These are phyloP conservation scores for Miscanthus lutarioriparius DNA, from an alignment of 176 grass and related monocot genomes.

Conservation along the genomic window DNA sequence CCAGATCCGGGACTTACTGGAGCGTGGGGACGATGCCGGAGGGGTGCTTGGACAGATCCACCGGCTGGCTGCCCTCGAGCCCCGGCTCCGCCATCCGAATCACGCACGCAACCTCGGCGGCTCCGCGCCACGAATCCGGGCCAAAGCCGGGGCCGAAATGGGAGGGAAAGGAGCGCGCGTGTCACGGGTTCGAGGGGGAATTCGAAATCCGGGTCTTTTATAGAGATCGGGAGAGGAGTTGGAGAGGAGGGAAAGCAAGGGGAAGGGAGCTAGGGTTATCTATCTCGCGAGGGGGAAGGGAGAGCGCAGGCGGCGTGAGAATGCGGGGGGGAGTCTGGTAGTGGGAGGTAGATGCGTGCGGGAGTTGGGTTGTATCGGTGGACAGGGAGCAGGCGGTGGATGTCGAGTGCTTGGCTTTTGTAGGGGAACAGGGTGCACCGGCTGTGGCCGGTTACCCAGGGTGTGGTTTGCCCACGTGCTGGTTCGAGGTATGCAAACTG, in stretches of 20 bases:
- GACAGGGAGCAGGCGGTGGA: constrained; percentile 19
- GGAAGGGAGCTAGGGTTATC: constrained; percentile 34
- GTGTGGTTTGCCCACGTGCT: not conserved
- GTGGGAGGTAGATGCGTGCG: not conserved
- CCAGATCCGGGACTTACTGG: constrained; percentile 72
- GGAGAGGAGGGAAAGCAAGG: not conserved
- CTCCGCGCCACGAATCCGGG: not conserved
- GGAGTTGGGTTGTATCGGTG: constrained; percentile 18
- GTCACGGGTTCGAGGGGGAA: not conserved
- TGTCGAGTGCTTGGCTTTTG: not conserved
- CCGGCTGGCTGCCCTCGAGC: constrained; percentile 80
- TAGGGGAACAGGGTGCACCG: not conserved
- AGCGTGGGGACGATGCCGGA: constrained; percentile 96
- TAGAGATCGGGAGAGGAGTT: constrained; percentile 50
- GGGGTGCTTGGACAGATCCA: constrained; percentile 88
- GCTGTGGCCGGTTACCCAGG: constrained; percentile 35
- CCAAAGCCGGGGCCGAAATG: constrained; percentile 23
- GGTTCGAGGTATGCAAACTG: not conserved
- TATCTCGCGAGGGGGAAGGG: constrained; percentile 6
- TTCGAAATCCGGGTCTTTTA: constrained; percentile 75
- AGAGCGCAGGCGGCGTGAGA: not conserved
- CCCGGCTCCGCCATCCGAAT: constrained; percentile 62
- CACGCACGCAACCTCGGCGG: not conserved
- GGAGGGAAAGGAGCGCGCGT: constrained; percentile 42
- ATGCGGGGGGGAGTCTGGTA: not conserved